Base-by-base conservation (phyloP, 108 stramenopile species). In the Cylindrotheca closterium region DNA sequence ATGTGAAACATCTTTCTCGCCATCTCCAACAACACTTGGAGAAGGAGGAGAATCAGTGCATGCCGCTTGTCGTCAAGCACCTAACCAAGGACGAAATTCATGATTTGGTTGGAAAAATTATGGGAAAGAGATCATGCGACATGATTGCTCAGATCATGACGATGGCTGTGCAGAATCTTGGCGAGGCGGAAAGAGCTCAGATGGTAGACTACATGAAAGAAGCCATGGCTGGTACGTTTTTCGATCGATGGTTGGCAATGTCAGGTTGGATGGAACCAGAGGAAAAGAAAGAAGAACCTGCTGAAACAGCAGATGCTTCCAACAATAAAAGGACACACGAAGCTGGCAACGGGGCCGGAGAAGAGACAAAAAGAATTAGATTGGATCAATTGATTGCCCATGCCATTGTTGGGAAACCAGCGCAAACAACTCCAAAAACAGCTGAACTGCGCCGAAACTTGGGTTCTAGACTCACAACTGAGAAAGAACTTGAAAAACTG, bases 181-280 rank as follows among this genome's bases (percentile, higher is more conserved):
- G 81, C 24, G 82, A 76, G 33, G 66, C 71, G 8, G 91, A 92
- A 34, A 65, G 84, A 58, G 77, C 79, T 53, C 87, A 96, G 55
- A 96, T 96, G 94, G 79, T 93, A 26, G 68, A 67, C 4, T 88
- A 91, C 71, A 90, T 96, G 91, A 93, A 92, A 59, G 86, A 90
- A 57, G 88, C 90, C 45, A 93, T 93, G 94, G 80, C 78, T 28
- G 90, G 90, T 2, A 96, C 94, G 0, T 96, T 93, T 59, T 96
- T 96, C 64, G 94, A 96, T 30, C 77, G 82, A 21, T 96, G 94
- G 94, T 67, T 96, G 42, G 68, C 70, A 51, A 90, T 86, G 89
- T 76, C 79, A 29, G 94, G 89, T 18, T 89, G 90, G 90, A 80
- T 82, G 60, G 58, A 67, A 10, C n/a, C n/a, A n/a, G n/a, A n/a